Base-by-base conservation (phyloP, 1,284 basidiomycete species). In the Ustilago nuda region DNA sequence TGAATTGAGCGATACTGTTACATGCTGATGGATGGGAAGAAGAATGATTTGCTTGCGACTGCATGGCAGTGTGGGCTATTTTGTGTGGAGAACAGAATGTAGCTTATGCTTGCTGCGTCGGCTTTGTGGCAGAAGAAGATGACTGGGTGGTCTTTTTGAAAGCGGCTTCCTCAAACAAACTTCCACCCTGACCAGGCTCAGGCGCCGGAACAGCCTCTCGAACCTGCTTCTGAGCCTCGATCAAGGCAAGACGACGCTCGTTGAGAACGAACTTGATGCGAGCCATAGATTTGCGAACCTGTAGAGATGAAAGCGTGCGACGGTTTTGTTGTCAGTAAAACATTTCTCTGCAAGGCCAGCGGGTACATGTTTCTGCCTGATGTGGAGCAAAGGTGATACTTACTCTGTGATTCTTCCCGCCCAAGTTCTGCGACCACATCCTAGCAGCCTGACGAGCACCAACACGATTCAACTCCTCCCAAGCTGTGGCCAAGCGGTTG, bases 281-380 rank as follows among this genome's bases (percentile, higher is more conserved):
- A 23, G 94, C 94, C 94, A 98, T 97, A n/a, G 93, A 92, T 88
- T 95, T 97, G 55, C 93, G 92, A 85, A 92, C 92, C 95, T 98
- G 46, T 32, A 8, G 5, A 19, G 6, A 3, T n/a, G 45, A 23
- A 46, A 50, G 30, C 5, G 23, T 12, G 23, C 23, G 5, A 57
- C 7, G 17, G 7, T 8, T 23, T 9, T 4, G 32, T 4, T 8
- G 32, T 57, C 43, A 57, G 56, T 48, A 35, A 46, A 27, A 11
- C 8, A 23, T 4, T 3, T 15, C n/a, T 17, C 12, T 33, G 19
- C 35, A 19, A 19, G 19, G 32, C 13, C 7, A 39, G 17, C 15
- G 35, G 19, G 9, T 19, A 30, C 9, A 35, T 37, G 43, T 2
- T 13, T 35, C 11, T n/a, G 30, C 19, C 30, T 19, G n/a, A 19